Evolutionary conservation across 2,329 filamentous ascomycete species (phyloP).

Genomic region (Neoascochyta sp.): DNA sequence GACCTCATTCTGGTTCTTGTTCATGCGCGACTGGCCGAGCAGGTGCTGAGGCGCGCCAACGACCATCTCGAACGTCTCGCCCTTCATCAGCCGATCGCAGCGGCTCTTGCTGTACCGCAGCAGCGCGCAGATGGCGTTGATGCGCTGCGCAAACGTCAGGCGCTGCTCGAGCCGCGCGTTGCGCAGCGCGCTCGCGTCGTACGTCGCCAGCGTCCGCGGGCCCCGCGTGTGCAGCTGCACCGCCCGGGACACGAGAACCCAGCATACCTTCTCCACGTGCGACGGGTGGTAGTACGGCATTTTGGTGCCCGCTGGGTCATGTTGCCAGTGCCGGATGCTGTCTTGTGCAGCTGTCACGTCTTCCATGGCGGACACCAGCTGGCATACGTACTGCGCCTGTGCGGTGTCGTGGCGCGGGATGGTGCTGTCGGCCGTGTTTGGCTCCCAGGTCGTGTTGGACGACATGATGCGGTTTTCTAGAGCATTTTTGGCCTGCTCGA

Average conservation of each 20-base stretch:
- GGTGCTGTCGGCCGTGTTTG: no score
- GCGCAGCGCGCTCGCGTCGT: slow-evolving; percentile 3
- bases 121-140: slow-evolving; percentile 5
- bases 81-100: slow-evolving; percentile 12
- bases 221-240: slow-evolving; percentile 7
- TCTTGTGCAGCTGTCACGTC: no score
- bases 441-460: no score
- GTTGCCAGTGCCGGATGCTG: no score
- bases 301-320: no score
- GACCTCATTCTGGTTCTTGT: no score
- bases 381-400: no score
- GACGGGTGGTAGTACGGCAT: slow-evolving; percentile 6
- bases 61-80: slow-evolving; percentile 4
- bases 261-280: slow-evolving; percentile 13
- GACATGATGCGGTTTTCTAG: no score
- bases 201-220: slow-evolving; percentile 3
- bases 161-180: slow-evolving; percentile 3
- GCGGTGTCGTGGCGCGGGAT: no score
- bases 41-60: slow-evolving; percentile 4
- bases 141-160: slow-evolving; percentile 9
- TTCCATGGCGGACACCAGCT: no score
- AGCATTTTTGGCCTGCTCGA: no score
- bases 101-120: slow-evolving; percentile 6
- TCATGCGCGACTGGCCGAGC: no score
- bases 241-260: slow-evolving; percentile 8